Percentiles rank a stretch among this genome's conserved stretches.
Conservation (phyloP, 2,329 filamentous ascomycete genomes). For the Pseudogymnoascus sp. region DNA sequence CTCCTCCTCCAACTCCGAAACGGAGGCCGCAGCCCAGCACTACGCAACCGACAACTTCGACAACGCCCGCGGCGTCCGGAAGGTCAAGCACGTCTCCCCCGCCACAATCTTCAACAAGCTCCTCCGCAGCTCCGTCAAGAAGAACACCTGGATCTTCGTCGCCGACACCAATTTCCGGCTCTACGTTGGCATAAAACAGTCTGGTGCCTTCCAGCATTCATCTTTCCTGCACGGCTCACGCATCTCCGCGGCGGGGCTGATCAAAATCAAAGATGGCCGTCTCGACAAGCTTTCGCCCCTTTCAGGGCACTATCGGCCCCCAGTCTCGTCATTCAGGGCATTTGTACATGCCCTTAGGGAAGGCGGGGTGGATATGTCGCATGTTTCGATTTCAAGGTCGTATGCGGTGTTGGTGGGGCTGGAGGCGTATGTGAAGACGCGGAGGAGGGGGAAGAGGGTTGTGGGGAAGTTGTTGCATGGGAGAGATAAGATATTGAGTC, state of each 20-base stretch:
- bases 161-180: conserved; percentile 77
- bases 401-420: conserved; percentile 77
- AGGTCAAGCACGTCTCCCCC: conserved; percentile 58
- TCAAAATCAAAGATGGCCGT: conserved; percentile 75
- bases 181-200: conserved; percentile 85
- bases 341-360: conserved; percentile 68
- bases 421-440: conserved; percentile 67
- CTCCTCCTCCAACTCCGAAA: conserved; percentile 26
- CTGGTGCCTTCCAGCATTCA: conserved; percentile 82
- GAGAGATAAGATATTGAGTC: conserved; percentile 52
- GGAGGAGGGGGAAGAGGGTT: conserved; percentile 49
- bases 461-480: conserved; percentile 41
- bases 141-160: conserved; percentile 91
- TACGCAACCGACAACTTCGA: conserved; percentile 58
- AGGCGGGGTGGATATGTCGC: conserved; percentile 68
- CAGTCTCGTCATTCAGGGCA: conserved; percentile 66
- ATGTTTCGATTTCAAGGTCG: conserved; percentile 68
- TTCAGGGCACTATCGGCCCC: conserved; percentile 78
- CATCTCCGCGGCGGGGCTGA: conserved; percentile 73
- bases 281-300: conserved; percentile 63
- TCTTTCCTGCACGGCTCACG: conserved; percentile 79
- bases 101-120: conserved; percentile 71
- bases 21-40: conserved; percentile 47
- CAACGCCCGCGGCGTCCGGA: conserved; percentile 49
- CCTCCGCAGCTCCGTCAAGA: conserved; percentile 67